Conservation (phyloP, 352 stramenopile species). For the Pythium phragmiticola region DNA sequence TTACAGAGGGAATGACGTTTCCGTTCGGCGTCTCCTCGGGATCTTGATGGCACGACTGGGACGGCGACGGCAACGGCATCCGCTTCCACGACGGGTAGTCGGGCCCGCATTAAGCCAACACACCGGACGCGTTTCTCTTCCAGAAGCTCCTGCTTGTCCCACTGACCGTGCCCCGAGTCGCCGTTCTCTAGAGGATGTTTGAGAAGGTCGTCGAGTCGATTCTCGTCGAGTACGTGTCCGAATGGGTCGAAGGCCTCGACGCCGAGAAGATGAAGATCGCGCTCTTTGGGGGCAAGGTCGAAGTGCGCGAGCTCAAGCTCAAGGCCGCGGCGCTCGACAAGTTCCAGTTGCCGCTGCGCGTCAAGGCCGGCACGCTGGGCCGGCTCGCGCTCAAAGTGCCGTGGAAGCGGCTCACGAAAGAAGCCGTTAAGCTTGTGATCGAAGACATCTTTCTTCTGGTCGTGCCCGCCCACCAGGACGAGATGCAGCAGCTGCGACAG, state of each 20-base stretch:
- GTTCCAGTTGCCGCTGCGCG: slow-evolving; percentile 74
- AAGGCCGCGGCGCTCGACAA: slow-evolving; percentile 66
- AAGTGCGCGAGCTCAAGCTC: slow-evolving; percentile 78
- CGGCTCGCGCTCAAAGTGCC: slow-evolving; percentile 77
- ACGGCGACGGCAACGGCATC: slow-evolving; percentile 2
- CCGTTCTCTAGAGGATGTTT: slow-evolving; percentile 48
- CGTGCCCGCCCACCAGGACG: slow-evolving; percentile 60
- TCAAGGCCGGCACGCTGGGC: slow-evolving; percentile 70
- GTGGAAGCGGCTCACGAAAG: slow-evolving; percentile 81
- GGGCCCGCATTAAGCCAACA: too few species aligned
- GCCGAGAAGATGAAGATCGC: slow-evolving; percentile 88
- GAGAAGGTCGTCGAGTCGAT: slow-evolving; percentile 85
- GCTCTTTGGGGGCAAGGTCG: slow-evolving; percentile 80
- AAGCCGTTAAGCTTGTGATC: slow-evolving; percentile 72
- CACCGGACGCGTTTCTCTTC: too few species aligned
- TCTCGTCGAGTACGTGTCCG: slow-evolving; percentile 83
- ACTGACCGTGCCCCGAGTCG: too few species aligned
- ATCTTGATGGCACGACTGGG: slow-evolving; percentile 20
- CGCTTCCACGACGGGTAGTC: not conserved
- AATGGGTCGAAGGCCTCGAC: slow-evolving; percentile 84
- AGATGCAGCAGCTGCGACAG: slow-evolving; percentile 39
- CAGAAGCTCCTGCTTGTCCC: too few species aligned
- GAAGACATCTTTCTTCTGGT: slow-evolving; percentile 79
- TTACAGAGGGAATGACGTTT: slow-evolving; percentile 12
- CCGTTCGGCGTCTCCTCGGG: slow-evolving; percentile 21